Evolutionary conservation across 2,329 filamentous ascomycete species (phyloP), one percentile per base, ranked within the genome.

Genomic region (Bipolaris cookei): DNA sequence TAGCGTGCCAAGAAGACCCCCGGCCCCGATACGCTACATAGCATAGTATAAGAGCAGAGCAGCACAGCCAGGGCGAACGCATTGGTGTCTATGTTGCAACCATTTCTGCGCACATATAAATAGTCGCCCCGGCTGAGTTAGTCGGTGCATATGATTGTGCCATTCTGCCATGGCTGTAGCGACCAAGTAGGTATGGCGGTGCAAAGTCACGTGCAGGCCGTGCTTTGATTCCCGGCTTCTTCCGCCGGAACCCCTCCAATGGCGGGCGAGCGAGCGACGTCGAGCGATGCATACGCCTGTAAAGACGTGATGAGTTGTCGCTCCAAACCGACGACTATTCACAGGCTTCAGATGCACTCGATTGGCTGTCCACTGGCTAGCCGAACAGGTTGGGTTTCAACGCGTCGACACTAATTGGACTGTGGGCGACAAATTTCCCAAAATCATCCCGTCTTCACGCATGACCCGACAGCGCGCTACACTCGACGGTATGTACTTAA

Each of bases 281-380:
- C 58, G 58, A 55, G 53, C 47, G 57, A 56, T 66, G 65, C 64
- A 63, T 67, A 64, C 62, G 66, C 67, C 65, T 62, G 62, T 67
- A 67, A 70, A 69, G 50, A 58, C 55, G 67, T 74, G 73, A 75
- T 76, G 73, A 74, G 72, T 73, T 76, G 73, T 74, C 73, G 69
- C 66, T 56, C 60, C 68, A 54, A 66, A 62, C 64, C 68, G 67
- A 67, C 55, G 52, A 67, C 58, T 67, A 61, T 68, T 66, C 68
- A 66, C 64, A 61, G 62, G 62, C 60, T 61, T 56, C 58, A 57
- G 53, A 51, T 52, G 53, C 59, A 28, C 50, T 59, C 58, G 52
- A 74, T 76, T 75, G 72, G 73, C 65, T 63, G 63, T 54, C 56
- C 46, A 51, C 53, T 43, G 54, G 54, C 66, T 74, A 75, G 72